Base-by-base conservation (phyloP, 176 grass and related monocot species). In the Tillandsia fasciculata region DNA sequence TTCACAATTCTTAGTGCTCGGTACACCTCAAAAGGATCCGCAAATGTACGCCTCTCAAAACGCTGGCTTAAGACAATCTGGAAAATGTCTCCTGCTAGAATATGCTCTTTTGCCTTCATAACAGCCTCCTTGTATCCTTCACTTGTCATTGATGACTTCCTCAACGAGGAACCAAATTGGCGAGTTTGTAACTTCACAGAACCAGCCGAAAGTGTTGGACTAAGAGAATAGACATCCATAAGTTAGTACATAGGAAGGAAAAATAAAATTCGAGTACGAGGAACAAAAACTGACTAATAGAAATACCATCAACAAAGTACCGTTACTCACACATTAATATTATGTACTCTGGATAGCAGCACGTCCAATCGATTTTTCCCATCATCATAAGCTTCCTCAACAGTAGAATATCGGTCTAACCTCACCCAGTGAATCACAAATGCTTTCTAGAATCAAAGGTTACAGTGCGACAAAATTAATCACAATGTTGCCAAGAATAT, bases 61-160 rank as follows among this genome's bases (percentile, higher is more conserved):
- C 90, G 81, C 53, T 93, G 90, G 78, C 90, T 93, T 72, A 93
- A 86, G 67, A 93, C 90, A 50, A 93, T 88, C 63, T 93, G 83
- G 73, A 93, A 93, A 71, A 93, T 93, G 67, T 93, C 86, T 22
- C 90, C 86, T 27, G 90, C 90, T 65, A 86, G 23, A 42, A 96
- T 96, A 73, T 90, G 87, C 64, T 96, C 91, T 68, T 96, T 96
- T 68, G 91, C 91, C 56, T 87, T 50, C 74, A 90, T 50, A 76
- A 96, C 91, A 81, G 84, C 87, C 69, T 70, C 79, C 82, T 96
- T 90, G 63, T 96, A 96, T 71, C 90, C 79, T 69, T 96, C 87
- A 73, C 84, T 87, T 66, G 91, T 96, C 91, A 96, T 90, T 29
- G 87, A 83, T 48, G 87, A 96, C 49, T 90, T 85, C 11, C 29